phyloP scores from a whole-genome alignment of 345 rosid species.

The Conringia planisiliqua region DNA sequence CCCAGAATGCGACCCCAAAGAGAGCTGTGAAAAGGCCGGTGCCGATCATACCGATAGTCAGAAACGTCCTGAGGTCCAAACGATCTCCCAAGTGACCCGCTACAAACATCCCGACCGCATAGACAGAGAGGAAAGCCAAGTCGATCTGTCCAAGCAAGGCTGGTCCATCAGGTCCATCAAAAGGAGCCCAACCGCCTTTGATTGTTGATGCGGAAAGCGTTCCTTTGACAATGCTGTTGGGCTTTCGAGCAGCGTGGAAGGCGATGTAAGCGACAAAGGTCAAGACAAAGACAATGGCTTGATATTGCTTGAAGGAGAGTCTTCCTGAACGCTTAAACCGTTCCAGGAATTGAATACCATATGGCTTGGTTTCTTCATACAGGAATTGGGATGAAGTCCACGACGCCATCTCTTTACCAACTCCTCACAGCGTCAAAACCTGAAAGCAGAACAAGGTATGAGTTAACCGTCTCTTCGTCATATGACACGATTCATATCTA shows the following conservation, averaged over 20 bases:
- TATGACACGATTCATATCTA: background rate
- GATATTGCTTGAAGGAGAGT: slow-evolving; percentile 69
- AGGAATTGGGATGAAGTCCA: slow-evolving; percentile 37
- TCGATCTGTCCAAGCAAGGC: slow-evolving; percentile 84
- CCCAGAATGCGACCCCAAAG: slow-evolving; percentile 85
- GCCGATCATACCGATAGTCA: slow-evolving; percentile 85
- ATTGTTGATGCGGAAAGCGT: slow-evolving; percentile 62
- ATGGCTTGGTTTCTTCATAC: slow-evolving; percentile 52
- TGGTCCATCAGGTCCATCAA: slow-evolving; percentile 65
- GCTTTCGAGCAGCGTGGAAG: slow-evolving; percentile 82
- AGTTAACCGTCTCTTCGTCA: background rate
- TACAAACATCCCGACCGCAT: slow-evolving; percentile 84
- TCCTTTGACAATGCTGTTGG: slow-evolving; percentile 88
- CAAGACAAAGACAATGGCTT: slow-evolving; percentile 64
- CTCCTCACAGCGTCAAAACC: slow-evolving; percentile 3
- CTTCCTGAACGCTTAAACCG: slow-evolving; percentile 40
- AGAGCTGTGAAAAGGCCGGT: slow-evolving; percentile 78
- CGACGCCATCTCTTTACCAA: slow-evolving; percentile 20
- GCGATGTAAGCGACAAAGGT: slow-evolving; percentile 78
- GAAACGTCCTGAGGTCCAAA: slow-evolving; percentile 69
- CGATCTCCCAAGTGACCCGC: slow-evolving; percentile 95
- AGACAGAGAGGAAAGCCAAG: slow-evolving; percentile 72
- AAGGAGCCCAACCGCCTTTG: slow-evolving; percentile 87
- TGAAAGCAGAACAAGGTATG: background rate
- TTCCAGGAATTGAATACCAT: slow-evolving; percentile 60